Conservation (phyloP, 2,329 filamentous ascomycete species). For the Didymella lethalis region DNA sequence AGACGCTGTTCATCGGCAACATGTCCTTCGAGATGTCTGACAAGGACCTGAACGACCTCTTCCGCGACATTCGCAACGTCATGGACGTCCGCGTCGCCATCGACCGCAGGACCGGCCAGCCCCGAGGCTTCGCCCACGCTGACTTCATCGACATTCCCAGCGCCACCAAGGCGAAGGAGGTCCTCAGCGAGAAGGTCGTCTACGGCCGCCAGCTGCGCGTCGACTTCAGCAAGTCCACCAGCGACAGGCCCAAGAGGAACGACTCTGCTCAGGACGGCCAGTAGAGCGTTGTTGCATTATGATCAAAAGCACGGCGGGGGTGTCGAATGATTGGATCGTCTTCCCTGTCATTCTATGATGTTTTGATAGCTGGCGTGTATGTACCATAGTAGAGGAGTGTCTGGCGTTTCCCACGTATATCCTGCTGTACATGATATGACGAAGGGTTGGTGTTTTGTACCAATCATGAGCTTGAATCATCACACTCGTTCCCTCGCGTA, state of each 20-base stretch:
- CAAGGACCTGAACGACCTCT: slow-evolving; percentile 79
- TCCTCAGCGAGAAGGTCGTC: slow-evolving; percentile 65
- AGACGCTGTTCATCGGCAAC: slow-evolving; percentile 83
- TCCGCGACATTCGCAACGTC: slow-evolving; percentile 73
- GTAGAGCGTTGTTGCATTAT: slow-evolving; percentile 8
- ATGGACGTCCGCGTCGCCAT: slow-evolving; percentile 82
- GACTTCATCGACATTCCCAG: slow-evolving; percentile 76
- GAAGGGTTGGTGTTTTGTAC: slow-evolving; percentile 13
- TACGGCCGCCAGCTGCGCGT: slow-evolving; percentile 71
- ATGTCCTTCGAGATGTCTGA: slow-evolving; percentile 87
- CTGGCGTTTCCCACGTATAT: slow-evolving; percentile 41
- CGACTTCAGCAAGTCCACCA: slow-evolving; percentile 63
- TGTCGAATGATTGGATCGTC: slow-evolving; percentile 19
- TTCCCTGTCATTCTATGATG: slow-evolving; percentile 30
- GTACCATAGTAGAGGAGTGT: slow-evolving; percentile 43
- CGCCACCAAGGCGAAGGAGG: slow-evolving; percentile 67
- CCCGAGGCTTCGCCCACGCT: slow-evolving; percentile 83
- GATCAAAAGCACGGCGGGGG: slow-evolving; percentile 9
- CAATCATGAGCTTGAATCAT: slow-evolving; percentile 14
- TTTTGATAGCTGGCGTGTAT: slow-evolving; percentile 36
- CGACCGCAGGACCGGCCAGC: slow-evolving; percentile 80
- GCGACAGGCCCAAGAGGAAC: slow-evolving; percentile 18
- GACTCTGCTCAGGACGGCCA: slow-evolving; percentile 28
- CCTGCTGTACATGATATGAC: slow-evolving; percentile 28
- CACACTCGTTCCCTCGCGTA: neutral